Conservation (phyloP, 106 monocot species). For the Alisma plantagoaquatica region DNA sequence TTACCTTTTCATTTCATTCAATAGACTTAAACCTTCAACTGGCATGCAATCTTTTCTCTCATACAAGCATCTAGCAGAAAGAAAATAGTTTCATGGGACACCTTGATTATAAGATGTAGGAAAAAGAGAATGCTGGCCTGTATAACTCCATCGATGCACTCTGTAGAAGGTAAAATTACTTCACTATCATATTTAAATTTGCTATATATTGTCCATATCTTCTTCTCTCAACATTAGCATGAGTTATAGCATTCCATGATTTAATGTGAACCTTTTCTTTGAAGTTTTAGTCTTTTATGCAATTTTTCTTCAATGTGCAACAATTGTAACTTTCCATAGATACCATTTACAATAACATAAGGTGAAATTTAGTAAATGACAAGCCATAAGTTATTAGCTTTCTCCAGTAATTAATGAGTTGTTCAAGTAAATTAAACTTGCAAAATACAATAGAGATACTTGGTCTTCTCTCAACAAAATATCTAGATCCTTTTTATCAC, state of each 20-base stretch:
- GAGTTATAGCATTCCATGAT: slow-evolving; percentile 89
- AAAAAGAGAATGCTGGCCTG: slow-evolving; percentile 76
- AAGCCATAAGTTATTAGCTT: slow-evolving; percentile 39
- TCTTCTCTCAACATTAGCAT: slow-evolving; percentile 87
- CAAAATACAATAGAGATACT: slow-evolving; percentile 42
- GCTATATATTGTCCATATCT: slow-evolving; percentile 83
- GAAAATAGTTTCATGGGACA: slow-evolving; percentile 81
- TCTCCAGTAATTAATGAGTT: slow-evolving; percentile 50
- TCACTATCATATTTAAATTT: slow-evolving; percentile 78
- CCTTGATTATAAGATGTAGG: slow-evolving; percentile 89
- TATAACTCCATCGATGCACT: slow-evolving; percentile 81
- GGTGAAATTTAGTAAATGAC: slow-evolving; percentile 31
- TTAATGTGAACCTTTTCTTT: slow-evolving; percentile 48
- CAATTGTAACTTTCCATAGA: slow-evolving; percentile 69
- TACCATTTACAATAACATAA: slow-evolving; percentile 54
- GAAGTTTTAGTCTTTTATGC: slow-evolving; percentile 59
- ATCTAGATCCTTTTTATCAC: too few species aligned
- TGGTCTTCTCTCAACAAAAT: slow-evolving; percentile 35
- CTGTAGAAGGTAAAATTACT: slow-evolving; percentile 60
- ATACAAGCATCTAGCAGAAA: slow-evolving; percentile 92
- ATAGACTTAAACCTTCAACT: slow-evolving; percentile 73
- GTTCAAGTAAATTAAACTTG: slow-evolving; percentile 82
- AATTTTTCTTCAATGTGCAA: slow-evolving; percentile 76
- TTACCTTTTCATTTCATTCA: slow-evolving; percentile 68
- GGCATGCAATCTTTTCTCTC: slow-evolving; percentile 68